Evolutionary conservation across 2,329 filamentous ascomycete genomes (phyloP).

Genomic region (Madurella fahalii): DNA sequence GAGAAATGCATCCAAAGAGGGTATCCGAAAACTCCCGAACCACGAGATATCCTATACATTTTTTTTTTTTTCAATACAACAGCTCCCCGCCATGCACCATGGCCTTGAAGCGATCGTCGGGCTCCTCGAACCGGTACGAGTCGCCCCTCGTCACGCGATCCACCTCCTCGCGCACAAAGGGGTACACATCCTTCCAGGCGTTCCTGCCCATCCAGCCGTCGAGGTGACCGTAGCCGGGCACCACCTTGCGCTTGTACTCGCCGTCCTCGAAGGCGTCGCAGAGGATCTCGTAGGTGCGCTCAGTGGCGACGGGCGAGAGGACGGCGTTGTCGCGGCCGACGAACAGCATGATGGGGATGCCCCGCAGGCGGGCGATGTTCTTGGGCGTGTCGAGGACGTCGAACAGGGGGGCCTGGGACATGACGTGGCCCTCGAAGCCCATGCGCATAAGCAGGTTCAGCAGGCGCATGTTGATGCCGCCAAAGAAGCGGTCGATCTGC

Average conservation of each 20-base stretch:
- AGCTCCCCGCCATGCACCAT: conserved; percentile 41
- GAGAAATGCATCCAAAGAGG: background rate
- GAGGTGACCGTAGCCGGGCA: conserved; percentile 57
- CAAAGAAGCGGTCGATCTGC: conserved; percentile 58
- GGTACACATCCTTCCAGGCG: conserved; percentile 57
- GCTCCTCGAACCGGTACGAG: conserved; percentile 41
- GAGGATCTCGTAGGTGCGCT: conserved; percentile 50
- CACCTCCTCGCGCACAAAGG: conserved; percentile 50
- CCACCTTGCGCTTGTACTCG: conserved; percentile 48
- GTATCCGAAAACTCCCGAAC: background rate
- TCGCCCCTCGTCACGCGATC: conserved; percentile 47
- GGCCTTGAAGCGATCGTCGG: conserved; percentile 39
- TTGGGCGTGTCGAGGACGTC: conserved; percentile 44
- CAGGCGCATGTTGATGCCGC: conserved; percentile 57
- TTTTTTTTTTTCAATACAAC: conserved; percentile 35
- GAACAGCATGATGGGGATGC: conserved; percentile 54
- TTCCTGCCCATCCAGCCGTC: conserved; percentile 61
- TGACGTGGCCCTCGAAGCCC: conserved; percentile 48
- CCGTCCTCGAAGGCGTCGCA: conserved; percentile 44
- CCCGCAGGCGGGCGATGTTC: conserved; percentile 48
- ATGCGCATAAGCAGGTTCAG: conserved; percentile 54
- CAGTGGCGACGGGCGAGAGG: conserved; percentile 49
- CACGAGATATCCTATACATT: background rate
- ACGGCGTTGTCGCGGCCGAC: conserved; percentile 55
- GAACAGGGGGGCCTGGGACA: conserved; percentile 47